Evolutionary conservation across 768 basidiomycete genomes (phyloP), one percentile per base, ranked within the genome.

Genomic region (Tulasnella calospora): DNA sequence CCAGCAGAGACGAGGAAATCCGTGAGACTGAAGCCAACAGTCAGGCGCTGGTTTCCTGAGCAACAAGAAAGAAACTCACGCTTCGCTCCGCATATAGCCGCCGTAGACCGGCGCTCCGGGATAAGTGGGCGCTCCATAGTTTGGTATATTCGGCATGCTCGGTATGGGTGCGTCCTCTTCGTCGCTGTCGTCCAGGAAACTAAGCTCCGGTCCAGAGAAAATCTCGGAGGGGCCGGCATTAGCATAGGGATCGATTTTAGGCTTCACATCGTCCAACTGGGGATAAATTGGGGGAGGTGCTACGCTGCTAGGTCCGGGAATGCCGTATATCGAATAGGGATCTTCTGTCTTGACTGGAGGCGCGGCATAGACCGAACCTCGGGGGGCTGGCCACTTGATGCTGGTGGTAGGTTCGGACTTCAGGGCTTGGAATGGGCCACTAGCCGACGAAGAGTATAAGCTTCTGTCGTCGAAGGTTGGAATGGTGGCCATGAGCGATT

Each of bases 1-100:
- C 75, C 76, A 19, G 74, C 75, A n/a, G 35, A 33, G 21, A 70
- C 15, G 27, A 79, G 30, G 71, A 79, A 79, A 33, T 55, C 55
- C 30, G 69, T 77, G 36, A 79, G 21, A 12, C 79, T 79, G 70
- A n/a, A n/a, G 36, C 21, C 38, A 10, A 75, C 12, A n/a, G 41
- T 75, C 33, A 46, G 74, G 12, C 55, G 9, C 7, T 7, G 17
- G 23, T n/a, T 3, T n/a, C 8, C 40, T 30, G n/a, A 75, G 27
- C 6, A 13, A 38, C 1, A 9, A 17, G 71, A n/a, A 41, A 73
- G 71, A 40, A 73, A 40, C 71, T 41, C 30, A 47, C 38, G 6
- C 40, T 40, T 73, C 30, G 33, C 23, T 36, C 12, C n/a, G 19
- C 12, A 10, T 27, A 27, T 73, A 40, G 5, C 71, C 46, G 15